A percentile compares a stretch with the other conserved stretches of the same genome.
Evolutionary conservation across 2,329 filamentous ascomycete species (phyloP).

Genomic region (Apiospora kogelbergensis): DNA sequence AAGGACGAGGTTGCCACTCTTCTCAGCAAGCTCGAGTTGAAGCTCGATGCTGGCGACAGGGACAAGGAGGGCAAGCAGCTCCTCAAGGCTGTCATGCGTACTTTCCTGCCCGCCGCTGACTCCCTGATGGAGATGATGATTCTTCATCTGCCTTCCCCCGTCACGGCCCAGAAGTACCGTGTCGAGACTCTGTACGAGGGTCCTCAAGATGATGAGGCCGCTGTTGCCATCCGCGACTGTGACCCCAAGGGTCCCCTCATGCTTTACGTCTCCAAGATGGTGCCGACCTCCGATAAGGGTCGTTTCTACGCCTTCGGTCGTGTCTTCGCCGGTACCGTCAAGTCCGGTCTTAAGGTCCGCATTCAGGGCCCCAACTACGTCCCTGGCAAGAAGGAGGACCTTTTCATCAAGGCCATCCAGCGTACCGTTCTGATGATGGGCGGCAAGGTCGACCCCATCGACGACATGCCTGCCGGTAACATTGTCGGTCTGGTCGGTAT

Average conservation of each 20-base stretch:
- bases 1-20: slow-evolving; percentile 84
- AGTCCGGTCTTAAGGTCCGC: slow-evolving; percentile 97
- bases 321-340: slow-evolving; percentile 99
- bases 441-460: slow-evolving; percentile 97
- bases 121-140: slow-evolving; percentile 99
- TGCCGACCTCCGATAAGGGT: slow-evolving; percentile 98
- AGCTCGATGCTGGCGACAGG: slow-evolving; percentile 82
- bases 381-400: slow-evolving; percentile 97
- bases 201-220: slow-evolving; percentile 86
- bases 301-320: slow-evolving; percentile 99
- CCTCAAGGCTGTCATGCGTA: slow-evolving; percentile 97
- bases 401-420: slow-evolving; percentile 99
- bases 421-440: slow-evolving; percentile 99
- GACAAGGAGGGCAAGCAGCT: slow-evolving; percentile 97
- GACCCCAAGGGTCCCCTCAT: slow-evolving; percentile 98
- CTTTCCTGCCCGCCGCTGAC: slow-evolving; percentile 97
- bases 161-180: slow-evolving; percentile 96
- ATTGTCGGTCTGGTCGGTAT: slow-evolving; percentile 99
- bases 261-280: slow-evolving; percentile 99
- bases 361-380: slow-evolving; percentile 99
- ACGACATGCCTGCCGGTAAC: slow-evolving; percentile 99
- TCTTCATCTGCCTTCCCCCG: slow-evolving; percentile 94
- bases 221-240: slow-evolving; percentile 97
- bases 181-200: slow-evolving; percentile 98
- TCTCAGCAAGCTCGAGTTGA: slow-evolving; percentile 91